Evolutionary conservation across 1,284 basidiomycete genomes (phyloP), one percentile per base, ranked within the genome.

Genomic region (Ceratobasidium papillatum): DNA sequence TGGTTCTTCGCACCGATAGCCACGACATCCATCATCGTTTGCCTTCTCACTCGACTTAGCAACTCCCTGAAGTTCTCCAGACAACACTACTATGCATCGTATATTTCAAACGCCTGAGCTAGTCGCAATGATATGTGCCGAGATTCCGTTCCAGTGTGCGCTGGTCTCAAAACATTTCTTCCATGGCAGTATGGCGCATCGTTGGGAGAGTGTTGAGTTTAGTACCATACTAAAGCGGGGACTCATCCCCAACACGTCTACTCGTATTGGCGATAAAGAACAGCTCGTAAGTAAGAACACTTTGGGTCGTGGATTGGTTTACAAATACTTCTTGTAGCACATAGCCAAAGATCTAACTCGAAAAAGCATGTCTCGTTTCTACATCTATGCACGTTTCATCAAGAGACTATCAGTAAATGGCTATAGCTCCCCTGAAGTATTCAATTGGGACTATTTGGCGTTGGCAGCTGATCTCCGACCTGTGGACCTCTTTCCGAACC

Each of bases 121-220:
- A 19, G 34, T 59, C 17, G 22, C 56, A 12, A 38, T 59, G 17
- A 59, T 59, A 38, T 59, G 56, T 19, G 56, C 56, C 19, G n/a
- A 22, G 14, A 32, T 59, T 38, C 34, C 32, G 32, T 34, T 8
- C 8, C 17, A 11, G 7, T 3, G 3, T 38, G 36, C 36, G 56
- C 56, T 59, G 7, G 19, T 59, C 22, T 59, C 56, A 22, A 59
- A 7, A 22, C n/a, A 59, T 22, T 59, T 59, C n/a, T 59, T 59
- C 56, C 34, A 59, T 38, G 56, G 56, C 14, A 59, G 34, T 12
- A 12, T 59, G 7, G 32, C 56, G 2, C n/a, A 36, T n/a, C 34
- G n/a, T 2, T 59, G 56, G 56, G 27, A 38, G 56, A 11, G 32
- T 22, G 56, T 30, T 38, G n/a, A 32, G 5, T 17, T 22, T 8